These are phyloP conservation scores for Pichia exigua DNA, from an alignment of 805 yeast genomes.

Conservation along the genomic window DNA sequence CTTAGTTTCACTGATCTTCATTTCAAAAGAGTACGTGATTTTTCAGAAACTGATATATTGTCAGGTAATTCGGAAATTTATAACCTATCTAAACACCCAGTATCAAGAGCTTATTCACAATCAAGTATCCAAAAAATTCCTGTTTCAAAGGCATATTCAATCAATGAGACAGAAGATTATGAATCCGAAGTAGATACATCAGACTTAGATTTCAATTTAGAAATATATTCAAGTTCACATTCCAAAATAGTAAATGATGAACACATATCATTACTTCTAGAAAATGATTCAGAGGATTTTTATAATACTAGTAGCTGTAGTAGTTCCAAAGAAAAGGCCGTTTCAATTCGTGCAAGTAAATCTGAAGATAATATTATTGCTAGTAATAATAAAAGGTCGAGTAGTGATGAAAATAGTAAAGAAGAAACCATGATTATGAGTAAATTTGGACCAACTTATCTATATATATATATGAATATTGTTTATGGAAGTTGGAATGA, in stretches of 20 bases:
- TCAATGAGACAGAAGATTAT: background rate
- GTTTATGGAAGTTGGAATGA: conserved; percentile 9
- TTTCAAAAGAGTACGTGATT: background rate
- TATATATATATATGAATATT: conserved; percentile 2
- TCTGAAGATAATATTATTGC: background rate
- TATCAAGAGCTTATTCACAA: background rate
- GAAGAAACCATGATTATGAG: background rate
- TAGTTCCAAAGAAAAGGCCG: background rate
- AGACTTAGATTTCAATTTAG: background rate
- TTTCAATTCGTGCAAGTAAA: background rate
- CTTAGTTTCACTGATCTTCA: background rate
- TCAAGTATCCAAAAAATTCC: background rate
- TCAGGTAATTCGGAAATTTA: background rate
- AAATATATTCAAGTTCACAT: background rate
- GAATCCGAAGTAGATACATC: background rate
- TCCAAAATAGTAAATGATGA: background rate
- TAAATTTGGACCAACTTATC: conserved; percentile 3
- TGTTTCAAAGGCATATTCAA: background rate
- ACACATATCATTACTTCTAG: conserved; percentile 1
- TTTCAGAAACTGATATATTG: background rate
- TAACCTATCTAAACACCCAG: background rate
- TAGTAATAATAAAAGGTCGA: background rate
- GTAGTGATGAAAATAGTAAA: background rate
- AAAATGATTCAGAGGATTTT: background rate
- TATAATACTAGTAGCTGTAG: background rate